A percentile compares a stretch with the other conserved stretches of the same genome.
Conservation (phyloP, 2,329 filamentous ascomycete genomes). For the Ceratocystis cubensis region DNA sequence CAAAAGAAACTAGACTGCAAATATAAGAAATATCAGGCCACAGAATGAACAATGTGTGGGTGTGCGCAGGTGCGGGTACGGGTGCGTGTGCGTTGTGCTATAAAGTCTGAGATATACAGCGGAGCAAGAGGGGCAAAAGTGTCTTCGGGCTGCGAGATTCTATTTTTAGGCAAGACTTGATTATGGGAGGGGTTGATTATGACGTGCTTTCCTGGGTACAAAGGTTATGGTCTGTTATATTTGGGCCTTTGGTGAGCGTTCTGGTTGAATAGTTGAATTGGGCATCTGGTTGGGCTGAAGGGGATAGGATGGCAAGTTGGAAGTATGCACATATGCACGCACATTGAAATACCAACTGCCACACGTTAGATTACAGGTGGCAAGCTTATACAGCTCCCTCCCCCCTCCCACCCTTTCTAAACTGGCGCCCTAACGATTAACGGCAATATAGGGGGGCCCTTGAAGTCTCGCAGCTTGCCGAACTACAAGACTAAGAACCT, state of each 20-base stretch:
- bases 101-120: not conserved
- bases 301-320: not conserved
- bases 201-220: not conserved
- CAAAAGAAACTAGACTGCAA: not conserved
- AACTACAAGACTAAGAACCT: not conserved
- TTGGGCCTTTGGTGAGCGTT: not conserved
- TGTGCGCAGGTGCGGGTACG: too few relatives aligned
- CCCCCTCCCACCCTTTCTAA: not conserved
- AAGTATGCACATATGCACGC: not conserved
- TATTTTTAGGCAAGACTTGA: not conserved
- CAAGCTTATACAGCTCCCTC: not conserved
- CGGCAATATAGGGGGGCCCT: not conserved
- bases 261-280: not conserved
- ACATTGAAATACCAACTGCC: not conserved
- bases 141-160: slow-evolving; percentile 3
- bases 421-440: not conserved
- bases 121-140: not conserved
- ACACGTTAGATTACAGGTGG: not conserved
- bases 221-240: not conserved
- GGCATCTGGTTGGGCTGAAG: not conserved
- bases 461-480: not conserved
- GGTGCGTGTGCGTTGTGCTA: not conserved
- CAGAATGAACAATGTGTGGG: not conserved
- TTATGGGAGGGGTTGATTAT: not conserved
- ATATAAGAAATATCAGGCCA: not conserved